These are phyloP conservation scores for Auriscalpium orientale DNA, from an alignment of 768 basidiomycete species.

Conservation along the genomic window DNA sequence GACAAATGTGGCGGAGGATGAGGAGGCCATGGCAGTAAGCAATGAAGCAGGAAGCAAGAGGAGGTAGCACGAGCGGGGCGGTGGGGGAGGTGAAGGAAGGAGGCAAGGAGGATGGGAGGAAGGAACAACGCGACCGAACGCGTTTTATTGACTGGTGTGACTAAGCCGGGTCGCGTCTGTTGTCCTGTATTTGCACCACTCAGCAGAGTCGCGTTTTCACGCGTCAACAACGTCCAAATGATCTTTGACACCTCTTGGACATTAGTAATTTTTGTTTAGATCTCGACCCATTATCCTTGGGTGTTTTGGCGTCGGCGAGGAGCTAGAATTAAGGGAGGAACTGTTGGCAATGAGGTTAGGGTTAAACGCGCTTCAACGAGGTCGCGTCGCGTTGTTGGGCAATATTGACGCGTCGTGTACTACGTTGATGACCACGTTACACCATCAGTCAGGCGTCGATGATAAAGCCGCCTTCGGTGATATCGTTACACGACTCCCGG, in stretches of 20 bases:
- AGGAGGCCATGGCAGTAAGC: slow-evolving; percentile 24
- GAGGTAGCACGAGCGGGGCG: slow-evolving; percentile 1
- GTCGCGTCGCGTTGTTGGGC: not conserved
- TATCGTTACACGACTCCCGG: too few relatives aligned
- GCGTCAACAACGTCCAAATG: not conserved
- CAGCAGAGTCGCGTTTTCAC: not conserved
- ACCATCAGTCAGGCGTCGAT: slow-evolving; percentile 17
- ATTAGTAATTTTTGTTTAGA: not conserved
- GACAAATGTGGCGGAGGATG: slow-evolving; percentile 22
- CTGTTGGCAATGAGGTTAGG: slow-evolving; percentile 1
- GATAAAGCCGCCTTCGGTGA: too few relatives aligned
- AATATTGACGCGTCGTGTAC: slow-evolving; percentile 22
- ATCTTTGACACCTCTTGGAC: not conserved
- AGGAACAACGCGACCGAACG: not conserved
- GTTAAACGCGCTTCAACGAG: slow-evolving; percentile 6
- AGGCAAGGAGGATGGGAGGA: not conserved
- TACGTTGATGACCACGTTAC: slow-evolving; percentile 24
- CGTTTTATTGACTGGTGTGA: slow-evolving; percentile 7
- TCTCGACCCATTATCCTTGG: not conserved
- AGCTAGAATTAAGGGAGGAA: not conserved
- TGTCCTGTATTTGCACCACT: slow-evolving; percentile 2
- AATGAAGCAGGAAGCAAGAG: slow-evolving; percentile 3
- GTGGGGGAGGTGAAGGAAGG: not conserved
- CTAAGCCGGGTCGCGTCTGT: slow-evolving; percentile 7
- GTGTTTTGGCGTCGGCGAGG: not conserved